phyloP scores from a whole-genome alignment of 148 eudicot genomes.

The Heliamphora exappendiculata region DNA sequence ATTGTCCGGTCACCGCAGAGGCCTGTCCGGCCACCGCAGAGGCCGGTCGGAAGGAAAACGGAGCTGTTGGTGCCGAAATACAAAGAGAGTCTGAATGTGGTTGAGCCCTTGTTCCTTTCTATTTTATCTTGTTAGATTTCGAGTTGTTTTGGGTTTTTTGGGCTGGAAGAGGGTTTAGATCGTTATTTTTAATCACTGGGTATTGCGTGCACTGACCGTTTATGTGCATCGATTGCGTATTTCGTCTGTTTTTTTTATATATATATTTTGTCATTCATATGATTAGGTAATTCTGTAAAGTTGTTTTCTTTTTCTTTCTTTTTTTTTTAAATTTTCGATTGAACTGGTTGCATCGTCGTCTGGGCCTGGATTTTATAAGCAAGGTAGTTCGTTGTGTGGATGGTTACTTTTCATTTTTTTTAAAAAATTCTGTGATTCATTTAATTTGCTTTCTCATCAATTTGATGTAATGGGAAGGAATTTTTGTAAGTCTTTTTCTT shows the following conservation, averaged over 20 bases:
- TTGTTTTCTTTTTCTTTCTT: too few relatives aligned
- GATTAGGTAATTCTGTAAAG: not conserved
- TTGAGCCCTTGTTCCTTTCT: slow-evolving; percentile 2
- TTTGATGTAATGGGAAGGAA: slow-evolving; percentile 35
- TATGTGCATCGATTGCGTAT: not conserved
- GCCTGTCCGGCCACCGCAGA: slow-evolving; percentile 6
- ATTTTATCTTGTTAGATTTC: not conserved
- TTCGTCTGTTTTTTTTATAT: not conserved
- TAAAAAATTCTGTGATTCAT: not conserved
- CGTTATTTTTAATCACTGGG: not conserved
- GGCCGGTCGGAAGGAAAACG: slow-evolving; percentile 11
- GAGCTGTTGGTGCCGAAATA: not conserved
- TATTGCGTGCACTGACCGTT: not conserved
- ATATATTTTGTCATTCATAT: not conserved
- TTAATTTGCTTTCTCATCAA: not conserved
- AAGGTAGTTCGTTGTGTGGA: not conserved
- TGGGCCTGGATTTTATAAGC: not conserved
- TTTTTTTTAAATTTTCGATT: too few relatives aligned
- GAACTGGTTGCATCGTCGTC: not conserved
- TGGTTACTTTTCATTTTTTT: not conserved
- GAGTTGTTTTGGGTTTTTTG: not conserved
- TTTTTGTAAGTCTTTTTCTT: too few relatives aligned
- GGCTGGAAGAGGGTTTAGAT: not conserved
- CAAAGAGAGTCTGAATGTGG: slow-evolving; percentile 19
- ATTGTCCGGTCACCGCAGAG: not conserved